Conservation (phyloP, 2,329 filamentous ascomycete genomes). For the Penicillium sp. region DNA sequence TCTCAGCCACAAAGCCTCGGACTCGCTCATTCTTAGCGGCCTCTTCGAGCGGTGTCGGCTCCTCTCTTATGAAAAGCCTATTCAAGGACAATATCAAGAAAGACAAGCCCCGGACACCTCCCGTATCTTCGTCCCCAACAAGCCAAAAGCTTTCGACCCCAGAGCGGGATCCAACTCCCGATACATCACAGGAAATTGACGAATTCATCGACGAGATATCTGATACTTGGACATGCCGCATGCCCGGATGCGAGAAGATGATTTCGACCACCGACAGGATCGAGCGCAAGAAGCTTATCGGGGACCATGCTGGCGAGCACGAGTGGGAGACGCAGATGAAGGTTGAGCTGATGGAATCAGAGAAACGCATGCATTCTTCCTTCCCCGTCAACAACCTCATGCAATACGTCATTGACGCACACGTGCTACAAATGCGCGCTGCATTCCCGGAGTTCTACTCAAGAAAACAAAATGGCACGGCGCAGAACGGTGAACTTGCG, state of each 20-base stretch:
- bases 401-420: conserved; percentile 23
- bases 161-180: conserved; percentile 5
- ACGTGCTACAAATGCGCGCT: conserved; percentile 23
- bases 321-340: conserved; percentile 27
- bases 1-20: conserved; percentile 17
- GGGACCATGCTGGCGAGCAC: conserved; percentile 22
- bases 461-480: background rate
- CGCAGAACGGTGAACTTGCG: background rate
- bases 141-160: background rate
- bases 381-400: conserved; percentile 25
- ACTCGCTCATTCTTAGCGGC: conserved; percentile 12
- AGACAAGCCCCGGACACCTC: conserved; percentile 5
- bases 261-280: conserved; percentile 12
- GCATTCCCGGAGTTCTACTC: conserved; percentile 24
- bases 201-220: conserved; percentile 4
- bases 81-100: conserved; percentile 13
- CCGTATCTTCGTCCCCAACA: background rate
- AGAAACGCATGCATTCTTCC: conserved; percentile 23
- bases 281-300: conserved; percentile 21
- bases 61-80: conserved; percentile 21
- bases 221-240: conserved; percentile 20
- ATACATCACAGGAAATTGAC: background rate
- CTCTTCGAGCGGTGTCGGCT: conserved; percentile 9
- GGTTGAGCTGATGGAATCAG: conserved; percentile 23
- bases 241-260: conserved; percentile 19